phyloP scores from a whole-genome alignment of 1,139 yeast species.

The Suhomyces guaymorum region DNA sequence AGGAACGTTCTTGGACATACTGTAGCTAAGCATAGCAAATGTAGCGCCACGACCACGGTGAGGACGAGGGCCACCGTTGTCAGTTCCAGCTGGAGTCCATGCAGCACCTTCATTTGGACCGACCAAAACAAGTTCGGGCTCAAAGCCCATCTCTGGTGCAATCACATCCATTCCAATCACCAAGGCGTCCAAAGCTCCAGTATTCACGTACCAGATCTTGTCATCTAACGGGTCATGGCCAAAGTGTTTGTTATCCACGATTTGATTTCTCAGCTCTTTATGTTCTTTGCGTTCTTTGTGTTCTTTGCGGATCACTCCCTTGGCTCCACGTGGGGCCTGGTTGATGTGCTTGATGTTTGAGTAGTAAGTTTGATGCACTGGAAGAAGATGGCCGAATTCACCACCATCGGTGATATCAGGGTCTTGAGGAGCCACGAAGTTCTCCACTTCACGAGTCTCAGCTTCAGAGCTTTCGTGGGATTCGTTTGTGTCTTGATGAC shows the following conservation, averaged over 20 bases:
- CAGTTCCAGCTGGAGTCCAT: constrained; percentile 14
- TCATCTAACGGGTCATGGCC: constrained; percentile 39
- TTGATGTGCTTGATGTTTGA: constrained; percentile 22
- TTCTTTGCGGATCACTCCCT: constrained; percentile 21
- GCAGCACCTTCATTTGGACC: constrained; percentile 42
- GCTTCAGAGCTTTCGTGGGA: not conserved
- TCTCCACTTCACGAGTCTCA: constrained; percentile 1
- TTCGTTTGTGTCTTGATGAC: not conserved
- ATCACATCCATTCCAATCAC: constrained; percentile 36
- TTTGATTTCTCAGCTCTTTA: constrained; percentile 1
- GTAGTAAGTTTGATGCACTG: constrained; percentile 34
- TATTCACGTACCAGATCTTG: constrained; percentile 43
- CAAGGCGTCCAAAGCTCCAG: constrained; percentile 32
- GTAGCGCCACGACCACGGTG: constrained; percentile 10
- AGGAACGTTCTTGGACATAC: constrained; percentile 28
- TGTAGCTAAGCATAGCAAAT: constrained; percentile 11
- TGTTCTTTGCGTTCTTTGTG: constrained; percentile 2
- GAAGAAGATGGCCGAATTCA: constrained; percentile 37
- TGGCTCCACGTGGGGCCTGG: constrained; percentile 22
- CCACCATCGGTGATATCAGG: constrained; percentile 28
- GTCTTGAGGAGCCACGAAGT: constrained; percentile 4
- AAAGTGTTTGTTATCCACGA: constrained; percentile 16
- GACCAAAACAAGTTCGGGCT: constrained; percentile 40
- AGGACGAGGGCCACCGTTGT: constrained; percentile 5
- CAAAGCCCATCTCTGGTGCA: constrained; percentile 34